Conservation (phyloP, 2,329 filamentous ascomycete genomes). For the Fusarium sp. region DNA sequence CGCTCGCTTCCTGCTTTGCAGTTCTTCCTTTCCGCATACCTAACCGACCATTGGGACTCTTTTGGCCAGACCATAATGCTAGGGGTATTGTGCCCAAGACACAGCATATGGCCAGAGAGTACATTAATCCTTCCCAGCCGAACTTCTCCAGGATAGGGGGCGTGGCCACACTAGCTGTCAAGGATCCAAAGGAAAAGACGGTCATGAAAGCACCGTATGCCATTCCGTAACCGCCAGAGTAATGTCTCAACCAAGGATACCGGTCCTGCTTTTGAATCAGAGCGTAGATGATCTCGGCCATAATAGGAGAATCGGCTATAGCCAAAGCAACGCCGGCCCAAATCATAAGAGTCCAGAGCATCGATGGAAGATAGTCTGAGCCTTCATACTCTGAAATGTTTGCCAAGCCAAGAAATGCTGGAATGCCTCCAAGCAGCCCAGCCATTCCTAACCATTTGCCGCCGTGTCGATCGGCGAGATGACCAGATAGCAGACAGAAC, state of each 20-base stretch:
- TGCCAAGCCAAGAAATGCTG: conserved; percentile 17
- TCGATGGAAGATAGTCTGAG: not conserved
- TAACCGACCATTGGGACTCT: not conserved
- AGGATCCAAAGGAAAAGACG: conserved; percentile 22
- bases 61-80: conserved; percentile 14
- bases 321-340: conserved; percentile 22
- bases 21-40: not conserved
- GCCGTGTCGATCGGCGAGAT: conserved; percentile 21
- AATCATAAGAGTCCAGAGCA: conserved; percentile 21
- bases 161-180: conserved; percentile 20
- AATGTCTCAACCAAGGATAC: conserved; percentile 13
- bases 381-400: conserved; percentile 6
- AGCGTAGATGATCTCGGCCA: conserved; percentile 27
- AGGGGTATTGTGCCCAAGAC: conserved; percentile 11
- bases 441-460: conserved; percentile 21
- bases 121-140: conserved; percentile 25
- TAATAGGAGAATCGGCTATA: conserved; percentile 28
- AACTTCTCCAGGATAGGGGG: conserved; percentile 8
- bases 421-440: conserved; percentile 18
- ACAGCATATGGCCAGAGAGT: conserved; percentile 11
- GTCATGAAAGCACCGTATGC: conserved; percentile 32
- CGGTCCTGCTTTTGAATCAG: conserved; percentile 13
- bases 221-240: conserved; percentile 30
- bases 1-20: not conserved
- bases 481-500: conserved; percentile 17